Percentiles rank a stretch among this genome's conserved stretches.
These are phyloP conservation scores for Metarhizium rileyi DNA, from an alignment of 2,329 filamentous ascomycete genomes.

Conservation along the genomic window DNA sequence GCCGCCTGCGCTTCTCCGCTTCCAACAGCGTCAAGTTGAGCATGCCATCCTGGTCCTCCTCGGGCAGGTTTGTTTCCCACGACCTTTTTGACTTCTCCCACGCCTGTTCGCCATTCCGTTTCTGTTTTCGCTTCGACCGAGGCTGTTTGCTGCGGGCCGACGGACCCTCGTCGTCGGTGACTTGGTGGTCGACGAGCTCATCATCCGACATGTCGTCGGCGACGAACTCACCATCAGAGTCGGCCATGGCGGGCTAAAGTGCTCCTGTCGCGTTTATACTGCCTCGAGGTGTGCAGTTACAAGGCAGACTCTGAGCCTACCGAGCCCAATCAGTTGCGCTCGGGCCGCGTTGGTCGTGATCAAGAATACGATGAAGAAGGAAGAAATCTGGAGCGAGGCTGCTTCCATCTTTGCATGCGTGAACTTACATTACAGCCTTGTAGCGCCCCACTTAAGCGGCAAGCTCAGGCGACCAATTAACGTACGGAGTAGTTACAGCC, in stretches of 20 bases:
- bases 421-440: background rate
- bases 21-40: constrained; percentile 72
- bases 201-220: constrained; percentile 55
- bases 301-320: background rate
- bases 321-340: background rate
- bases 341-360: background rate
- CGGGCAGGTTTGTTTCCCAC: constrained; percentile 59
- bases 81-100: constrained; percentile 60
- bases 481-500: background rate
- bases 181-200: constrained; percentile 44
- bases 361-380: background rate
- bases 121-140: constrained; percentile 20
- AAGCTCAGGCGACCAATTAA: background rate
- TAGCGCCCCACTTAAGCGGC: background rate
- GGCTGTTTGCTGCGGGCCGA: constrained; percentile 18
- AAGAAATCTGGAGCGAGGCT: background rate
- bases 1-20: constrained; percentile 68
- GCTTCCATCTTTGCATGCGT: background rate
- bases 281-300: background rate
- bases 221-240: constrained; percentile 64
- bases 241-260: constrained; percentile 43
- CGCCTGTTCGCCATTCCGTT: constrained; percentile 39
- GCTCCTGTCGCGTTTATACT: background rate
- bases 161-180: constrained; percentile 28
- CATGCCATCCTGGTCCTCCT: constrained; percentile 68